These are phyloP conservation scores for Pseudopithomyces maydicus DNA, from an alignment of 2,329 filamentous ascomycete species.

Conservation along the genomic window DNA sequence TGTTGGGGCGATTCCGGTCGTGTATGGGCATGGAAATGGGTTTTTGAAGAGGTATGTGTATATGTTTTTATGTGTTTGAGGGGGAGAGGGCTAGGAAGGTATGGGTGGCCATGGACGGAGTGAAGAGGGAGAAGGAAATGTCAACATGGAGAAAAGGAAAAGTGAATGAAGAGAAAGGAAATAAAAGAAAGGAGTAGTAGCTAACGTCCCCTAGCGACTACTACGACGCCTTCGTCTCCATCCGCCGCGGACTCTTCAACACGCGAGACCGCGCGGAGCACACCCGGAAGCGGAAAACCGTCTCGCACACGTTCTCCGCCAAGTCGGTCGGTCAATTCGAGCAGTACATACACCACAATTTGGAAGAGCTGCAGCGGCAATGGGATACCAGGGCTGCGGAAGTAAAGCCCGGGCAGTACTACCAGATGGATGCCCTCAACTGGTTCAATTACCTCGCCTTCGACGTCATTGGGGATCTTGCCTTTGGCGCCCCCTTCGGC, in stretches of 20 bases:
- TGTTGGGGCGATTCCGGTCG: conserved; percentile 72
- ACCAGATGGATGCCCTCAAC: conserved; percentile 72
- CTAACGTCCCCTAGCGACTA: conserved; percentile 65
- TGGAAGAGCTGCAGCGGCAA: conserved; percentile 73
- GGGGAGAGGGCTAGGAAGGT: no score
- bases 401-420: conserved; percentile 51
- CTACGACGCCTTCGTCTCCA: conserved; percentile 91
- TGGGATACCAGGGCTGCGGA: conserved; percentile 69
- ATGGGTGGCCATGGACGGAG: no score
- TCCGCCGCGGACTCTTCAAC: conserved; percentile 85
- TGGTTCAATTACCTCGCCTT: conserved; percentile 77
- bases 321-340: conserved; percentile 86
- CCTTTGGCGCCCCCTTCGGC: conserved; percentile 78
- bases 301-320: conserved; percentile 83
- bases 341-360: conserved; percentile 82
- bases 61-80: no score
- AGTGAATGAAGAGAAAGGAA: neutral
- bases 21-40: conserved; percentile 70
- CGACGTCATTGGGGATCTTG: conserved; percentile 62
- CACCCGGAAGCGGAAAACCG: conserved; percentile 84
- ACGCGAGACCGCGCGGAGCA: conserved; percentile 82
- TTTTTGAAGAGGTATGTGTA: conserved; percentile 52
- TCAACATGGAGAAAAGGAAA: no score
- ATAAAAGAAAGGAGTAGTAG: neutral
- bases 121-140: no score